These are phyloP conservation scores for Isatis lusitanica DNA, from an alignment of 441 rosid species.

Conservation along the genomic window DNA sequence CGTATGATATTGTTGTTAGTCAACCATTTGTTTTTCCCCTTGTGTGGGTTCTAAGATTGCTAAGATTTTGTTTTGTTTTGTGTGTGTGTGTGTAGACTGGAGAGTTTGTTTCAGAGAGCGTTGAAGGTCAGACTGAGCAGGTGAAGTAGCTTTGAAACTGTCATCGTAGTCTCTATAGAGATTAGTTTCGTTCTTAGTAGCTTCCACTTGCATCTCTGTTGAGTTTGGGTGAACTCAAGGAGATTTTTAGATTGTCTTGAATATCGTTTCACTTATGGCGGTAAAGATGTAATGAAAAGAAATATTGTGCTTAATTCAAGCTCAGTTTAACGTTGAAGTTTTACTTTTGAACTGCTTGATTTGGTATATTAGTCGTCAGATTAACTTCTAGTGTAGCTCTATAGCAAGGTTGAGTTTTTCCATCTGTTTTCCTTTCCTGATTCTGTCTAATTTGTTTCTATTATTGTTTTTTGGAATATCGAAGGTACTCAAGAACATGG, in stretches of 20 bases:
- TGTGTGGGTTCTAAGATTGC: constrained; percentile 5
- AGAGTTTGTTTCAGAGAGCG: constrained; percentile 58
- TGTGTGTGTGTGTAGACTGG: constrained; percentile 55
- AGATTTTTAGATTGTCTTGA: not conserved
- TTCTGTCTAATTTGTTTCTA: constrained; percentile 10
- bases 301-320: not conserved
- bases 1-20: not conserved
- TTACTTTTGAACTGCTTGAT: constrained; percentile 6
- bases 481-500: constrained; percentile 85
- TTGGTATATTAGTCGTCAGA: not conserved
- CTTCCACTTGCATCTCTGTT: constrained; percentile 5
- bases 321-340: not conserved
- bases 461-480: not conserved
- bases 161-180: not conserved
- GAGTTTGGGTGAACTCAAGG: not conserved
- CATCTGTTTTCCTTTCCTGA: not conserved
- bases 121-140: constrained; percentile 91
- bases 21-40: not conserved
- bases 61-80: not conserved
- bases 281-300: not conserved
- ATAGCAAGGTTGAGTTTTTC: constrained; percentile 7
- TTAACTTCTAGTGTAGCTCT: not conserved
- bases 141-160: constrained; percentile 39
- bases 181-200: constrained; percentile 11
- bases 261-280: not conserved